Conservation (phyloP, 2,329 filamentous ascomycete genomes). For the Botryosphaeria agaves region DNA sequence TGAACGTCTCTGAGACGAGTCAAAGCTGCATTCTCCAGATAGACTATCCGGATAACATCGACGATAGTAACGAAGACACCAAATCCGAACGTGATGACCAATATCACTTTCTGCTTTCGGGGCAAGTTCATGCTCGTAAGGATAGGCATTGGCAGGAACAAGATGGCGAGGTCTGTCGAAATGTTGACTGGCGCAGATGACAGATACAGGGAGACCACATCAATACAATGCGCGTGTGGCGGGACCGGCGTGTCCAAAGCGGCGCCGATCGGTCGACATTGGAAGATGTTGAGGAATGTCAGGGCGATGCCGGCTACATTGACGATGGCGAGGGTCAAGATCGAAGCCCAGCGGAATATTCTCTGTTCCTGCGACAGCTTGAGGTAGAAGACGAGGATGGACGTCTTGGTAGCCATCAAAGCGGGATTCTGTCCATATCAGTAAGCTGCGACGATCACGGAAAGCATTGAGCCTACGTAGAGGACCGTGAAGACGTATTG, state of each 20-base stretch:
- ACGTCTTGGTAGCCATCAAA: constrained; percentile 81
- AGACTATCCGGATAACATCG: constrained; percentile 79
- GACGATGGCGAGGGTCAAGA: constrained; percentile 58
- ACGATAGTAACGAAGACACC: constrained; percentile 79
- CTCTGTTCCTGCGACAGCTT: constrained; percentile 64
- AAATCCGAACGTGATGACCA: constrained; percentile 72
- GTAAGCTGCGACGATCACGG: constrained; percentile 5
- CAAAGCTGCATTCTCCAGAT: constrained; percentile 55
- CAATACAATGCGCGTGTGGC: constrained; percentile 33
- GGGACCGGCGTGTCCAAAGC: constrained; percentile 40
- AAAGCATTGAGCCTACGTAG: constrained; percentile 35
- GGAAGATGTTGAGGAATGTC: constrained; percentile 74
- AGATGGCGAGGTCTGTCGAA: constrained; percentile 72
- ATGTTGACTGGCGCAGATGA: constrained; percentile 80
- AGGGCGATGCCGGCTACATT: constrained; percentile 63
- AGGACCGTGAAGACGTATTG: constrained; percentile 44
- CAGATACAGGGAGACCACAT: constrained; percentile 47
- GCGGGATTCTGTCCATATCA: constrained; percentile 52
- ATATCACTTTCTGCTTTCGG: constrained; percentile 68
- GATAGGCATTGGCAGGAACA: constrained; percentile 77
- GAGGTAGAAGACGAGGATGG: constrained; percentile 83
- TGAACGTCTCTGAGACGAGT: constrained; percentile 26
- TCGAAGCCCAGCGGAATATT: constrained; percentile 67
- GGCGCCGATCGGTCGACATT: constrained; percentile 59
- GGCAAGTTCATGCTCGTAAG: constrained; percentile 75